phyloP scores from a whole-genome alignment of 2,329 filamentous ascomycete genomes.

The Cadophora gregata region DNA sequence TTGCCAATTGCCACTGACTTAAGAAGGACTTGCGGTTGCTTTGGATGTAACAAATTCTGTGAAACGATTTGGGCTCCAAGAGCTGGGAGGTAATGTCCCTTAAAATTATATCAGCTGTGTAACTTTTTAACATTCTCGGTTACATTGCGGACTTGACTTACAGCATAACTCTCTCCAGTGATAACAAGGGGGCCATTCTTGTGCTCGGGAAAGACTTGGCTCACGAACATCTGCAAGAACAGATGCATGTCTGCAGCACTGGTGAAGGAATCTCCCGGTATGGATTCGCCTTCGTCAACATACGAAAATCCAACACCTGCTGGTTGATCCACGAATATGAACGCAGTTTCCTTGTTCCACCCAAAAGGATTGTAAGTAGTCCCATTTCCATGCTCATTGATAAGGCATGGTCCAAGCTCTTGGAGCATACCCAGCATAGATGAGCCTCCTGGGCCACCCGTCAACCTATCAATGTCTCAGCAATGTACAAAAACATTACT shows the following conservation, averaged over 20 bases:
- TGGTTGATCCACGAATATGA: conserved; percentile 62
- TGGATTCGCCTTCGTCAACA: conserved; percentile 44
- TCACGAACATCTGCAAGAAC: conserved; percentile 55
- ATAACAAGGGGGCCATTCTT: conserved; percentile 50
- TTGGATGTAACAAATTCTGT: conserved; percentile 51
- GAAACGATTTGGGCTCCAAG: conserved; percentile 51
- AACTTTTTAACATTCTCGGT: not conserved
- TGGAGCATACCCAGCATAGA: conserved; percentile 67
- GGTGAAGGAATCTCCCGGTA: conserved; percentile 49
- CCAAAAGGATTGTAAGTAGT: conserved; percentile 60
- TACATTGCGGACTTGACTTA: conserved; percentile 37
- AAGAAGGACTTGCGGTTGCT: conserved; percentile 50
- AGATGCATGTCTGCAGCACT: conserved; percentile 55
- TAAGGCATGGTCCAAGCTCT: conserved; percentile 57
- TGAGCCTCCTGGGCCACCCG: conserved; percentile 67
- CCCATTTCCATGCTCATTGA: conserved; percentile 51
- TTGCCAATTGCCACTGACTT: conserved; percentile 54
- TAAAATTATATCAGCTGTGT: conserved; percentile 19
- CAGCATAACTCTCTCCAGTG: conserved; percentile 56
- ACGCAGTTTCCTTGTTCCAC: conserved; percentile 64
- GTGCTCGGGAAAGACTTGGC: conserved; percentile 52
- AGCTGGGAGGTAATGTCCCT: conserved; percentile 55
- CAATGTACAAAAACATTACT: not conserved
- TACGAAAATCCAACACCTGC: conserved; percentile 72
- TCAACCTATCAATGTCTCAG: conserved; percentile 49